Conservation (phyloP, 1,284 basidiomycete species). For the Microbotryum lychnidis-dioicae region DNA sequence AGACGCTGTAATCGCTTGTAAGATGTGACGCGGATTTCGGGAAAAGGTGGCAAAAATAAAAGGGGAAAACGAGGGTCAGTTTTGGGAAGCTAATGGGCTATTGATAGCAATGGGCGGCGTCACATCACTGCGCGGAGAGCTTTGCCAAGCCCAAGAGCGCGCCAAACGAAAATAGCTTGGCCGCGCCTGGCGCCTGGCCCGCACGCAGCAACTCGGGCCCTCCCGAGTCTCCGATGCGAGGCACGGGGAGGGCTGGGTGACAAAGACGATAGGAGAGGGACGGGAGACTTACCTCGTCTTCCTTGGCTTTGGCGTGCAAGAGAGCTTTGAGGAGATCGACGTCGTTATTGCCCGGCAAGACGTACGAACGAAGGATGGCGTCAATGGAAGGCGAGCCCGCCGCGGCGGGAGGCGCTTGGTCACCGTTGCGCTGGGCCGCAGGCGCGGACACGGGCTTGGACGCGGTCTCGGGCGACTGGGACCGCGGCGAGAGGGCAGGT, state of each 20-base stretch:
- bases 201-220: not conserved
- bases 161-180: not conserved
- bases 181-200: not conserved
- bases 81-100: not conserved
- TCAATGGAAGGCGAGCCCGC: no score
- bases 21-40: not conserved
- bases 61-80: not conserved
- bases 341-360: conserved; percentile 22
- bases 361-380: no score
- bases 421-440: no score
- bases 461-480: no score
- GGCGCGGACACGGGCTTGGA: no score
- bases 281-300: conserved; percentile 32
- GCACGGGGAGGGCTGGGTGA: not conserved
- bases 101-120: not conserved
- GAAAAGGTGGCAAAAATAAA: not conserved
- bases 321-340: conserved; percentile 32
- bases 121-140: not conserved
- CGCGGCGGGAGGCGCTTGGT: no score
- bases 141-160: no score
- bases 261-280: not conserved
- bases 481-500: no score
- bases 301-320: conserved; percentile 31
- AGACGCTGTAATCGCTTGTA: conserved; percentile 16
- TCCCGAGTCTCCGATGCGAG: not conserved